A percentile compares a stretch with the other conserved stretches of the same genome.
These are phyloP conservation scores for Ophiostoma novo-ulmi DNA, from an alignment of 2,329 filamentous ascomycete genomes.

Conservation along the genomic window DNA sequence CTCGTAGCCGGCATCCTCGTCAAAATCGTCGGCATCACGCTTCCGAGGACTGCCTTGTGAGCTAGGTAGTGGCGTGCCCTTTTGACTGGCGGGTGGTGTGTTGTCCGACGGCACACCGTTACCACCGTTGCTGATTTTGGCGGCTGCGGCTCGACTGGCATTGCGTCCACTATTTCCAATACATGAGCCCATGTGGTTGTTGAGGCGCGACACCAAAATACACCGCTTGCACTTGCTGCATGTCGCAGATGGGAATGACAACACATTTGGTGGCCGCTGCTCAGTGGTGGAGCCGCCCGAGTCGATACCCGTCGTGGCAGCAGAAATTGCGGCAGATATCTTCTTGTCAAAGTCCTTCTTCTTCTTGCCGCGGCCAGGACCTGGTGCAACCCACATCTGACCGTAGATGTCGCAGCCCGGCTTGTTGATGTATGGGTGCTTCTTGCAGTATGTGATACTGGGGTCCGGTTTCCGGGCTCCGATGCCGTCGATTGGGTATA, in stretches of 20 bases:
- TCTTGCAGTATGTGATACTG: constrained; percentile 69
- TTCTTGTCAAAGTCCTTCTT: constrained; percentile 71
- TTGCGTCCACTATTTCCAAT: constrained; percentile 62
- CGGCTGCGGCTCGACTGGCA: constrained; percentile 56
- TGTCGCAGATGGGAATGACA: constrained; percentile 60
- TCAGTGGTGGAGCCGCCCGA: constrained; percentile 42
- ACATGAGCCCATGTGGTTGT: constrained; percentile 64
- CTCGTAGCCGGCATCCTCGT: constrained; percentile 48
- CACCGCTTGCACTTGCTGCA: constrained; percentile 64
- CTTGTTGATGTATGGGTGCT: constrained; percentile 70
- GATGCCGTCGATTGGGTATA: constrained; percentile 67
- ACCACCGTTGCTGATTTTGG: constrained; percentile 57
- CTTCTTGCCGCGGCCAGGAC: constrained; percentile 67
- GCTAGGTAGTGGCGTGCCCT: constrained; percentile 53
- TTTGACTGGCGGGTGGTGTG: constrained; percentile 59
- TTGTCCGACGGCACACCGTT: constrained; percentile 48
- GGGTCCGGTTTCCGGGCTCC: constrained; percentile 62
- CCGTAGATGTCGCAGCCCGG: constrained; percentile 75
- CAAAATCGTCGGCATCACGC: constrained; percentile 50
- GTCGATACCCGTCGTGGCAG: constrained; percentile 38
- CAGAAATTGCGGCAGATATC: constrained; percentile 35
- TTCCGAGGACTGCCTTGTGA: constrained; percentile 55
- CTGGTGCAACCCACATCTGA: constrained; percentile 71
- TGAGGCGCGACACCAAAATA: constrained; percentile 59
- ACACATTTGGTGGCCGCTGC: constrained; percentile 55